Percentiles rank a stretch among this genome's conserved stretches.
Conservation (phyloP, 345 rosid genomes). For the Eucalyptus pauciflora region DNA sequence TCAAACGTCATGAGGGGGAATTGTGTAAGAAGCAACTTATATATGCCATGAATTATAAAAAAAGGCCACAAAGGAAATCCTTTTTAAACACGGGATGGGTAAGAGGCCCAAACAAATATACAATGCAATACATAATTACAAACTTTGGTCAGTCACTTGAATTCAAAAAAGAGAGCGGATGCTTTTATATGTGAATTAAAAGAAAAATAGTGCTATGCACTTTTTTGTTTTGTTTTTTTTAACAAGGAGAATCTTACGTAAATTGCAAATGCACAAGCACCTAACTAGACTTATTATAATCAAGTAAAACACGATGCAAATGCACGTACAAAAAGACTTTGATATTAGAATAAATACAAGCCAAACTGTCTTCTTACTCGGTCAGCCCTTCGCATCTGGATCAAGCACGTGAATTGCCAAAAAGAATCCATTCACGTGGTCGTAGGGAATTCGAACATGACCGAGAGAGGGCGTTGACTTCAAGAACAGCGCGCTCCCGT, state of each 20-base stretch:
- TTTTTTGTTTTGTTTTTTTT: neutral
- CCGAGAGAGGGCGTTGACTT: neutral
- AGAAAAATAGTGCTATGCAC: neutral
- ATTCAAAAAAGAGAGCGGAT: neutral
- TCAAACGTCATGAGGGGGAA: neutral
- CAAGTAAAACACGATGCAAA: neutral
- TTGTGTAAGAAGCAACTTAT: neutral
- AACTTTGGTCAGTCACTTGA: neutral
- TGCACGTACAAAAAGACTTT: neutral
- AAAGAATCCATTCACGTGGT: neutral
- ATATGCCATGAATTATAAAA: neutral
- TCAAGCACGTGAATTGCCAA: neutral
- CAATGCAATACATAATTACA: neutral
- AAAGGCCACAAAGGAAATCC: neutral
- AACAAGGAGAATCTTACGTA: neutral
- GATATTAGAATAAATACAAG: neutral
- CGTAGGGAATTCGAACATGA: neutral
- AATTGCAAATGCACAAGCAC: neutral
- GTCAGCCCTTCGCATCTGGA: neutral
- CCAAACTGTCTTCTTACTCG: neutral
- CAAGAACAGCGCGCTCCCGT: neutral
- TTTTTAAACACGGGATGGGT: neutral
- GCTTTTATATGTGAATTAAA: neutral
- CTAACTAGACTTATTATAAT: neutral
- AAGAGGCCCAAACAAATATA: neutral